Evolutionary conservation across 352 stramenopile species (phyloP).

Genomic region (Stramenopiles sp.): DNA sequence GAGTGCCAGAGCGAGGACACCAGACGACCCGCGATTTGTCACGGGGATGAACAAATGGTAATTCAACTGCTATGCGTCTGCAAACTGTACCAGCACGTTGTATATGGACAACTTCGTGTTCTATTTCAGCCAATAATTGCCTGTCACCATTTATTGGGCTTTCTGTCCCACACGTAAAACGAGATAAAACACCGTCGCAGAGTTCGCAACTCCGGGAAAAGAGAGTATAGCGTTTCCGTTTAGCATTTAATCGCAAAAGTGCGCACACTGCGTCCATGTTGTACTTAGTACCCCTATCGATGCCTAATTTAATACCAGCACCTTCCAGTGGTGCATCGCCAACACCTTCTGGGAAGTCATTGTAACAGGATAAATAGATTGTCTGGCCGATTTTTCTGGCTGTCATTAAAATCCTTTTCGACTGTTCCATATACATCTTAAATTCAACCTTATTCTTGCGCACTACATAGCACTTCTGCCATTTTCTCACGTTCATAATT

Average conservation of each 20-base stretch:
- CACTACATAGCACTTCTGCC: slow-evolving; percentile 50
- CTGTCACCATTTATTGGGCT: slow-evolving; percentile 37
- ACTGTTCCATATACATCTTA: slow-evolving; percentile 17
- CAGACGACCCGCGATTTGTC: too few relatives aligned
- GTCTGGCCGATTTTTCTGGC: slow-evolving; percentile 15
- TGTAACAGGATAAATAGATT: slow-evolving; percentile 62
- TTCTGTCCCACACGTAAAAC: slow-evolving; percentile 40
- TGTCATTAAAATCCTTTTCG: slow-evolving; percentile 17
- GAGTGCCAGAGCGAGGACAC: too few relatives aligned
- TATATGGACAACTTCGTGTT: too few relatives aligned
- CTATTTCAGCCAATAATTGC: slow-evolving; percentile 54
- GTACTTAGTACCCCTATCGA: slow-evolving; percentile 36
- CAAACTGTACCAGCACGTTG: too few relatives aligned
- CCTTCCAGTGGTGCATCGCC: not conserved
- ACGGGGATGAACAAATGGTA: too few relatives aligned
- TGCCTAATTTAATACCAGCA: slow-evolving; percentile 26
- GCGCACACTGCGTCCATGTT: slow-evolving; percentile 37
- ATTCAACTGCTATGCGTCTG: too few relatives aligned
- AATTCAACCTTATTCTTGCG: slow-evolving; percentile 19
- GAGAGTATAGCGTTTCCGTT: slow-evolving; percentile 53
- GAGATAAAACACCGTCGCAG: slow-evolving; percentile 54
- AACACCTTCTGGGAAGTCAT: slow-evolving; percentile 47
- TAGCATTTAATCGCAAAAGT: slow-evolving; percentile 28
- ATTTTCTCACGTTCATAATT: slow-evolving; percentile 27
- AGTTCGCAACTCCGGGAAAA: slow-evolving; percentile 59